A percentile compares a stretch with the other conserved stretches of the same genome.
Conservation (phyloP, 2,329 filamentous ascomycete genomes). For the Podosphaera leucotricha region DNA sequence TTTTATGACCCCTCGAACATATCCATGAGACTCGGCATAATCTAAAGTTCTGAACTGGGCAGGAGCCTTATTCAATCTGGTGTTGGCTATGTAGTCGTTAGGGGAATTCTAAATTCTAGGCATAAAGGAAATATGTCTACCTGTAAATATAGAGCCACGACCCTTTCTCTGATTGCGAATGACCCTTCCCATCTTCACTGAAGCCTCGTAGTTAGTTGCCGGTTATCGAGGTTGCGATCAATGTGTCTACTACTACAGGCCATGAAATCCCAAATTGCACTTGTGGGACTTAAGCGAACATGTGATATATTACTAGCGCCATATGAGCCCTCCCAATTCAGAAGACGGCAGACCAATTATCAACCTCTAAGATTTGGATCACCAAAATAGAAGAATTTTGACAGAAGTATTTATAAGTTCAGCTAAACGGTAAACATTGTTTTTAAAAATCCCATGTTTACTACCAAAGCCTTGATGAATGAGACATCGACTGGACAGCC, state of each 20-base stretch:
- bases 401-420: too few species aligned
- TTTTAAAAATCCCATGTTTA: too few species aligned
- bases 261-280: not conserved
- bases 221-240: not conserved
- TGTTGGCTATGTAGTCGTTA: constrained; percentile 30
- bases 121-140: not conserved
- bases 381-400: too few species aligned
- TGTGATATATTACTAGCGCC: not conserved
- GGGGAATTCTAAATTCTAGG: too few species aligned
- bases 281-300: not conserved
- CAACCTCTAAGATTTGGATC: too few species aligned
- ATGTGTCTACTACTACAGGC: not conserved
- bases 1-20: constrained; percentile 88
- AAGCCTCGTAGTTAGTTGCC: not conserved
- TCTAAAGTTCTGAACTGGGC: constrained; percentile 95
- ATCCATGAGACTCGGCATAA: constrained; percentile 90
- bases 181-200: constrained; percentile 22
- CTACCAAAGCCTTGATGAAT: too few species aligned
- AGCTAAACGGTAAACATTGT: too few species aligned
- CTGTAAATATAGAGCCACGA: constrained; percentile 52
- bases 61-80: constrained; percentile 81
- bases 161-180: constrained; percentile 57
- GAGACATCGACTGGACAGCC: too few species aligned
- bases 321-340: not conserved
- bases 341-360: too few species aligned